Percentiles rank a stretch among this genome's conserved stretches.
Evolutionary conservation across 2,329 filamentous ascomycete species (phyloP).

Genomic region (Xylariomycetidae sp.): DNA sequence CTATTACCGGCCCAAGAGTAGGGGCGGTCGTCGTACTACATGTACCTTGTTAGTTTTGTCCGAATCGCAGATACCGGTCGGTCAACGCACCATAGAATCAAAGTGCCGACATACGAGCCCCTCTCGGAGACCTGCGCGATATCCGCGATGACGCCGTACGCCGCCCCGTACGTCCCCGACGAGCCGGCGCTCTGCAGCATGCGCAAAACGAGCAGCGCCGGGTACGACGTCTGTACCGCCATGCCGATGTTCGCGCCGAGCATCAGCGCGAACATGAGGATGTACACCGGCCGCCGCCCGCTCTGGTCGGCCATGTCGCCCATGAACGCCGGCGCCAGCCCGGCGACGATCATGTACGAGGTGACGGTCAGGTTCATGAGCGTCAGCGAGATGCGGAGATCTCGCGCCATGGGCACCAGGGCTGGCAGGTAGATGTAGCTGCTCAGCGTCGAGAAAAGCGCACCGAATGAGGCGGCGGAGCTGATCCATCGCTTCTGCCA

Average conservation of each 20-base stretch:
- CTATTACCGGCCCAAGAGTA: constrained; percentile 7
- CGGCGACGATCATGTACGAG: constrained; percentile 46
- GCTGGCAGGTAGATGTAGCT: constrained; percentile 34
- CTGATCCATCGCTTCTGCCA: constrained; percentile 4
- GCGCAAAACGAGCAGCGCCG: constrained; percentile 52
- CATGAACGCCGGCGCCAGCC: constrained; percentile 51
- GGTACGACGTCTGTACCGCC: constrained; percentile 48
- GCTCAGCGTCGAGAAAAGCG: constrained; percentile 4
- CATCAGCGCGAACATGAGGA: constrained; percentile 49
- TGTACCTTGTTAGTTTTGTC: too few relatives aligned
- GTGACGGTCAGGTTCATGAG: constrained; percentile 45
- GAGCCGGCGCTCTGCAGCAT: constrained; percentile 57
- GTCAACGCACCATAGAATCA: constrained; percentile 1
- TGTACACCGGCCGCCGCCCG: constrained; percentile 53
- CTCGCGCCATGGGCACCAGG: constrained; percentile 33
- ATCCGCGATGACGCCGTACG: constrained; percentile 64
- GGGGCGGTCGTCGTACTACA: constrained; percentile 3
- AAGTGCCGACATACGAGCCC: constrained; percentile 60
- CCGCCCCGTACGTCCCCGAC: constrained; percentile 61
- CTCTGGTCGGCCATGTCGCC: constrained; percentile 54
- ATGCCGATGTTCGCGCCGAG: constrained; percentile 50
- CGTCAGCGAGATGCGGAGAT: constrained; percentile 33
- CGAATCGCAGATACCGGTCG: too few relatives aligned
- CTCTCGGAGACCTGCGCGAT: constrained; percentile 61
- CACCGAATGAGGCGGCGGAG: constrained; percentile 3